A percentile compares a stretch with the other conserved stretches of the same genome.
Evolutionary conservation across 495 filamentous ascomycete species (phyloP).

Genomic region (Aspergillus nidulans): DNA sequence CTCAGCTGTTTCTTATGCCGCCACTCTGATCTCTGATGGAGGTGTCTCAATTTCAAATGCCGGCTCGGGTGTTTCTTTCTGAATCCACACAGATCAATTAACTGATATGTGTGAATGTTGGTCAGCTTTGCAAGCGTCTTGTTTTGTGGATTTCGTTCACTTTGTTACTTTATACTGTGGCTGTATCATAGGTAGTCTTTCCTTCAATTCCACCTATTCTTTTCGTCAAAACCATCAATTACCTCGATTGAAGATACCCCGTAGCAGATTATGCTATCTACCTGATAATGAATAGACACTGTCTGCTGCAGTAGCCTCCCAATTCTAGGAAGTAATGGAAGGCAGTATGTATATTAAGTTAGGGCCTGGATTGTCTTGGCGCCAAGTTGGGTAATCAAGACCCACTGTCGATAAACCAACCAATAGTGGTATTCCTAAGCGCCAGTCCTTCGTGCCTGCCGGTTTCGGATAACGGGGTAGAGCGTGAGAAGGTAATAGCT

Average conservation of each 20-base stretch:
- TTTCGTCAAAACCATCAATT: not conserved
- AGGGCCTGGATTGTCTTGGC: not conserved
- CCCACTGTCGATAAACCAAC: not conserved
- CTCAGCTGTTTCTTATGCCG: not conserved
- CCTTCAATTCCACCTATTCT: not conserved
- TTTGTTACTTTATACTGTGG: not conserved
- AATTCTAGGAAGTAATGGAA: too few relatives aligned
- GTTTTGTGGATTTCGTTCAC: not conserved
- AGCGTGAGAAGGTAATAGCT: too few relatives aligned
- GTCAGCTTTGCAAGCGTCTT: not conserved
- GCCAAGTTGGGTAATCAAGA: not conserved
- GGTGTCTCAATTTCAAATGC: not conserved
- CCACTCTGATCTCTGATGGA: not conserved
- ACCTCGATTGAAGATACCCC: too few relatives aligned
- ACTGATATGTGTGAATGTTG: not conserved
- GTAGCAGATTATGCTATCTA: too few relatives aligned
- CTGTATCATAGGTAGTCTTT: not conserved
- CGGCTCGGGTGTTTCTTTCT: not conserved
- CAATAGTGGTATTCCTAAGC: not conserved
- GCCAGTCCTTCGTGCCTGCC: too few relatives aligned
- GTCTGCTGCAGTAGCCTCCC: too few relatives aligned
- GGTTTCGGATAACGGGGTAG: too few relatives aligned
- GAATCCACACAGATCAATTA: not conserved
- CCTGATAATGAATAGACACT: too few relatives aligned
- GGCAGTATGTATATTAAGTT: not conserved